Conservation (phyloP, 179 eudicot genomes). For the Vitellaria paradoxa region DNA sequence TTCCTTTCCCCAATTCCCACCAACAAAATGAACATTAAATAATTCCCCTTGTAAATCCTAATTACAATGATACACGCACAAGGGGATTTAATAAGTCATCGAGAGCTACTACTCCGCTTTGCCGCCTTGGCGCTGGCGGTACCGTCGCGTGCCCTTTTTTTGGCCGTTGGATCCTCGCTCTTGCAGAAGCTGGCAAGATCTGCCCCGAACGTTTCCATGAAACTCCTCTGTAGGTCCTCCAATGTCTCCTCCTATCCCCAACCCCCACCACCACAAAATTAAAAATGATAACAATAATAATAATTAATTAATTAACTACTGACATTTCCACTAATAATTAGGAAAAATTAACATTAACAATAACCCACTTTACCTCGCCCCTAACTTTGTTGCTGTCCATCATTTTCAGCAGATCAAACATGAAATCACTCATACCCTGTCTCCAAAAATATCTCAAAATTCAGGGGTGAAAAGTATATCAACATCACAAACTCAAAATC, state of each 20-base stretch:
- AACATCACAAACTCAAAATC: neutral
- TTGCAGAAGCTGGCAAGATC: constrained; percentile 51
- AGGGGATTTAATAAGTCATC: constrained; percentile 15
- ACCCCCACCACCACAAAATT: neutral
- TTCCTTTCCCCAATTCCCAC: neutral
- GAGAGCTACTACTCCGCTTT: constrained; percentile 26
- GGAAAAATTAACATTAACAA: neutral
- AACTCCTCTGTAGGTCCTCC: constrained; percentile 83
- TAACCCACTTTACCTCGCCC: constrained; percentile 40
- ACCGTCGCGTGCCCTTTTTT: constrained; percentile 43
- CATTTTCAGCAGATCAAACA: constrained; percentile 81
- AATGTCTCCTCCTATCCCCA: constrained; percentile 64
- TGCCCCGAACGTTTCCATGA: constrained; percentile 78
- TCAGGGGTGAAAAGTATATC: neutral
- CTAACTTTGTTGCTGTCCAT: constrained; percentile 52
- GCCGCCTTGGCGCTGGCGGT: constrained; percentile 21
- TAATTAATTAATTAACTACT: neutral
- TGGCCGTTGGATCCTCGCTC: constrained; percentile 34
- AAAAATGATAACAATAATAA: neutral
- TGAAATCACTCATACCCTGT: constrained; percentile 86
- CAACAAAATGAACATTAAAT: too few species aligned
- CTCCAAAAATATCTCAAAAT: constrained; percentile 17
- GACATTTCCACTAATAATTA: neutral
- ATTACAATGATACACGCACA: constrained; percentile 13
- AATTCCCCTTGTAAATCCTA: neutral